Evolutionary conservation across 78 protist species (phyloP).

Genomic region (Dictyostelium purpureum): DNA sequence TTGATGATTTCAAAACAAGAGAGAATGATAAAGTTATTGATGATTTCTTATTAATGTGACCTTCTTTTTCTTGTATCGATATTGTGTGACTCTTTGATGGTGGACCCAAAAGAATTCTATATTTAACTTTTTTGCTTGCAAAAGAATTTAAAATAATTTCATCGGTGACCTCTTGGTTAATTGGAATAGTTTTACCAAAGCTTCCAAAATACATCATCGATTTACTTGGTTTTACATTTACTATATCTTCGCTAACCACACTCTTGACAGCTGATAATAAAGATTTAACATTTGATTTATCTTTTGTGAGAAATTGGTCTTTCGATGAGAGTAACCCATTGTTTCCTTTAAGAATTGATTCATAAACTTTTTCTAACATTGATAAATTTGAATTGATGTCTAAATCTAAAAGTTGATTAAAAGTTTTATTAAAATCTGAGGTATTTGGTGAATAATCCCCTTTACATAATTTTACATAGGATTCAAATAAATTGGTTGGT

Average conservation of each 20-base stretch:
- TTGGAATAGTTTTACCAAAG: background rate
- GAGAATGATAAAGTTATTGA: background rate
- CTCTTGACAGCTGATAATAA: conserved; percentile 9
- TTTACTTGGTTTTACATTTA: background rate
- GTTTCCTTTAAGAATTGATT: background rate
- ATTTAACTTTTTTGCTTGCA: conserved; percentile 9
- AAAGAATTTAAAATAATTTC: background rate
- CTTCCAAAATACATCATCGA: conserved; percentile 4
- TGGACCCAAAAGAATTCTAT: conserved; percentile 23
- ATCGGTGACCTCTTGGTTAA: conserved; percentile 8
- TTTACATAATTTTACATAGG: background rate
- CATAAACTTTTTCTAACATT: conserved; percentile 21
- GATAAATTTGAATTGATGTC: background rate
- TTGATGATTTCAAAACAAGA: background rate
- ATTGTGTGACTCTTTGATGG: background rate
- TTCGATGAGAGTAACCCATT: background rate
- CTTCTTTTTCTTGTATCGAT: background rate
- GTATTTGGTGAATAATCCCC: background rate
- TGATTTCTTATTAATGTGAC: conserved; percentile 26
- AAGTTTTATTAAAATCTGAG: background rate
- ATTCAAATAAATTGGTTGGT: conserved; percentile 3
- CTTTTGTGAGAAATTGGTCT: background rate
- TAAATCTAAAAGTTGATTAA: background rate
- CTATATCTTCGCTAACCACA: background rate
- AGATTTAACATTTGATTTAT: background rate